These are phyloP conservation scores for Phanerodontia chrysosporium DNA, from an alignment of 768 basidiomycete genomes.

Conservation along the genomic window DNA sequence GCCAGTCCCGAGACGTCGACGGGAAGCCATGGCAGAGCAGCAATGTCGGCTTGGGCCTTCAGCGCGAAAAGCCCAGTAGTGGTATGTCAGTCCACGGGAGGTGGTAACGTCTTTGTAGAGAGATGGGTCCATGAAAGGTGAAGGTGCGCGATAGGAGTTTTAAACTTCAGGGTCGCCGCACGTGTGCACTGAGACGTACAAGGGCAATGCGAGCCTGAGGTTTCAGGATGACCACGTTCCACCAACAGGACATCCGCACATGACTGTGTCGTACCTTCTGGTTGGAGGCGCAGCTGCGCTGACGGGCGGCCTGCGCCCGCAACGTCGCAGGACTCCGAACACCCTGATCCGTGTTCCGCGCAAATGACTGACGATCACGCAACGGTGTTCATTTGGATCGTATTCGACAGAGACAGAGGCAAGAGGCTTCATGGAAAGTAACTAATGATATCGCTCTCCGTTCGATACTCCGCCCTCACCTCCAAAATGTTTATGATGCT, in stretches of 20 bases:
- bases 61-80: slow-evolving; percentile 29
- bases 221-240: no score
- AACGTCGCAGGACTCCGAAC: no score
- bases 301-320: no score
- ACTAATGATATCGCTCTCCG: not conserved
- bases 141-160: not conserved
- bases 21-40: slow-evolving; percentile 45
- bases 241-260: no score
- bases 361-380: no score
- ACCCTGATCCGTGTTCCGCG: no score
- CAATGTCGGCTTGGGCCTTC: slow-evolving; percentile 31
- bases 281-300: no score
- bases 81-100: slow-evolving; percentile 30
- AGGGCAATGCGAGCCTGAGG: no score
- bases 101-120: slow-evolving; percentile 30
- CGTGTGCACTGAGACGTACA: no score
- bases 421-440: not conserved
- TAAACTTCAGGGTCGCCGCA: not conserved
- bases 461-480: not conserved
- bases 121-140: slow-evolving; percentile 3
- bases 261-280: no score
- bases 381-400: no score
- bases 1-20: slow-evolving; percentile 40
- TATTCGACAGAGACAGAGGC: no score
- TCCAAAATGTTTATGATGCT: not conserved